Conservation (phyloP, 495 filamentous ascomycete genomes). For the Penicillium maclennaniae region DNA sequence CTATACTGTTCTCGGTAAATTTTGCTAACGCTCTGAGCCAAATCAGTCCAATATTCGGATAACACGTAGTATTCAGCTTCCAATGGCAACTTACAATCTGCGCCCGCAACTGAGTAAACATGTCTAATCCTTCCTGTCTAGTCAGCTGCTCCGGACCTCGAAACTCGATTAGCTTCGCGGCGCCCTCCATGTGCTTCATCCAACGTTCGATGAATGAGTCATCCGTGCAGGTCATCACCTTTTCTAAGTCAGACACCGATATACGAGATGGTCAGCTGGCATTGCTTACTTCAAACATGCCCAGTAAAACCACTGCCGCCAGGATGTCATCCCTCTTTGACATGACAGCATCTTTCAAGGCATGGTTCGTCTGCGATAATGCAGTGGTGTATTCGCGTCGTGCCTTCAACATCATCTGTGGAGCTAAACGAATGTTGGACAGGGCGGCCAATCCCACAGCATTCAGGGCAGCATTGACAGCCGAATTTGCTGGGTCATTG, state of each 20-base stretch:
- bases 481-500: not conserved
- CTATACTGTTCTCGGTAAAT: conserved; percentile 11
- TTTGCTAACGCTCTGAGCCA: not conserved
- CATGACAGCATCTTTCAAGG: conserved; percentile 1
- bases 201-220: conserved; percentile 13
- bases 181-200: conserved; percentile 19
- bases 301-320: conserved; percentile 11
- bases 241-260: no score
- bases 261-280: not conserved
- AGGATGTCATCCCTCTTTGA: conserved; percentile 12
- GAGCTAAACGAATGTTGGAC: conserved; percentile 15
- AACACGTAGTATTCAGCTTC: not conserved
- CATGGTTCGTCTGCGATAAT: conserved; percentile 13
- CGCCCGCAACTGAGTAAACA: conserved; percentile 9
- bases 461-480: conserved; percentile 11
- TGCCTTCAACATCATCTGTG: conserved; percentile 13
- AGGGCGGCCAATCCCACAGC: conserved; percentile 14
- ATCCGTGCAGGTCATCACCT: conserved; percentile 14
- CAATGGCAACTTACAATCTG: conserved; percentile 6
- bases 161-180: conserved; percentile 9
- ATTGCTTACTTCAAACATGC: conserved; percentile 13
- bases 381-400: conserved; percentile 13
- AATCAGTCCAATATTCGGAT: not conserved
- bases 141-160: conserved; percentile 10
- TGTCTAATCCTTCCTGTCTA: conserved; percentile 1